phyloP scores from a whole-genome alignment of 257 asterid genomes.

The Gentiana straminea region DNA sequence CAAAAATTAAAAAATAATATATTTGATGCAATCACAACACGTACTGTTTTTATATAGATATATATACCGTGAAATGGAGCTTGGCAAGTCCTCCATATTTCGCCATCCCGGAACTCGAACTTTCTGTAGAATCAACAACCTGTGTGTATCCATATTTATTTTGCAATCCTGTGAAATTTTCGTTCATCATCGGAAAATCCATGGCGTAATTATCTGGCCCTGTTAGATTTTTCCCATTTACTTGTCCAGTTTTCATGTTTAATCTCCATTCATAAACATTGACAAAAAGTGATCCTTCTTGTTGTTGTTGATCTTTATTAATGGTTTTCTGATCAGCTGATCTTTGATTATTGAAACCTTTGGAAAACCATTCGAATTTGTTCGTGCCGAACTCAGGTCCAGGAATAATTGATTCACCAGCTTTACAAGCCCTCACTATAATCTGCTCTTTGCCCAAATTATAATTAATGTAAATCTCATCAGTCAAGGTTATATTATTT shows the following conservation, averaged over 20 bases:
- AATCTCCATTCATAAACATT: conserved; percentile 53
- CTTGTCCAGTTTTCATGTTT: conserved; percentile 30
- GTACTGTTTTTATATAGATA: no score
- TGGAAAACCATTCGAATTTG: conserved; percentile 38
- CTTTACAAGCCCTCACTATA: conserved; percentile 37
- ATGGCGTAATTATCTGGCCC: conserved; percentile 27
- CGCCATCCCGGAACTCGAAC: conserved; percentile 37
- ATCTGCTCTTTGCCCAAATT: conserved; percentile 18
- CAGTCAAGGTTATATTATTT: no score
- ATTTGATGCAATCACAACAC: no score
- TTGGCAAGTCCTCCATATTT: conserved; percentile 53
- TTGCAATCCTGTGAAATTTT: conserved; percentile 21
- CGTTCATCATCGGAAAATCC: conserved; percentile 55
- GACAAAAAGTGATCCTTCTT: conserved; percentile 15
- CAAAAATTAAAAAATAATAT: no score
- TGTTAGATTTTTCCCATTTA: conserved; percentile 32
- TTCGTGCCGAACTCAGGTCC: conserved; percentile 47
- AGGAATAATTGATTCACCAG: conserved; percentile 38
- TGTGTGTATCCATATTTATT: conserved; percentile 42
- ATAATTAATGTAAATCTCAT: not conserved
- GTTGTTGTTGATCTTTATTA: conserved; percentile 5
- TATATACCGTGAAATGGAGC: conserved; percentile 24
- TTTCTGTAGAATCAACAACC: conserved; percentile 23
- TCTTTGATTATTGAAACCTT: conserved; percentile 21
- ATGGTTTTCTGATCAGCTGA: conserved; percentile 4